Base-by-base conservation (phyloP, 1,284 basidiomycete genomes). In the Ganoderma multipileum region DNA sequence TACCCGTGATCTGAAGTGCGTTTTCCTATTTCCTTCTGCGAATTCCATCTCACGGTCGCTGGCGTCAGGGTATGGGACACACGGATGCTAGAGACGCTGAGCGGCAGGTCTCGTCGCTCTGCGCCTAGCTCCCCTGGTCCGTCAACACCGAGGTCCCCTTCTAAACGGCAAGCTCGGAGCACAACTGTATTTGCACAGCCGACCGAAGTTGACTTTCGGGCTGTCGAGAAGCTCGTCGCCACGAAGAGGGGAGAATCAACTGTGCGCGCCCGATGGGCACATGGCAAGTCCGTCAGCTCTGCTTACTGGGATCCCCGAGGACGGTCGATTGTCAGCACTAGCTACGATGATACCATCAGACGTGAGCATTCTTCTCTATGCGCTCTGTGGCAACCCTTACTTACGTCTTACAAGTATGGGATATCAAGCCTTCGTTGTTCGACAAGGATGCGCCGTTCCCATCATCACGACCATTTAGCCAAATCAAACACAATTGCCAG, bases 221-320 rank as follows among this genome's bases (percentile, higher is more conserved):
- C 76, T 2, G 79, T 94, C 11, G 78, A 83, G 16, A 78, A 84
- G 36, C 88, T 85, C 66, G 71, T 85, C 8, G 79, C 82, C 14
- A 85, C 89, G 4, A 82, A 84, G 71, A 77, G 79, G 42, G 91
- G 90, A 8, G 82, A 83, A 61, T 83, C 85, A 0, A 80, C 81
- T 39, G 79, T 92, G 50, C 87, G 91, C 9, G 89, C 83, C 2
- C 87, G 90, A 74, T 91, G 87, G 84, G 77, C 78, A 14, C 93
- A 95, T 75, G 85, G 87, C 64, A 92, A 92, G 77, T 91, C 91
- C 23, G 91, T 89, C 54, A 94, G 90, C 72, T 89, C 93, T 11
- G 93, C 91, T 0, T 94, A 90, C 73, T 95, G 93, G 93, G 92
- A 94, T 76, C 87, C 92, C 8, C 82, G 89, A 66, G 93, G 93